Percentiles rank a stretch among this genome's conserved stretches.
Evolutionary conservation across 305 asterid genomes (phyloP).

Genomic region (Fraxinus nigra): DNA sequence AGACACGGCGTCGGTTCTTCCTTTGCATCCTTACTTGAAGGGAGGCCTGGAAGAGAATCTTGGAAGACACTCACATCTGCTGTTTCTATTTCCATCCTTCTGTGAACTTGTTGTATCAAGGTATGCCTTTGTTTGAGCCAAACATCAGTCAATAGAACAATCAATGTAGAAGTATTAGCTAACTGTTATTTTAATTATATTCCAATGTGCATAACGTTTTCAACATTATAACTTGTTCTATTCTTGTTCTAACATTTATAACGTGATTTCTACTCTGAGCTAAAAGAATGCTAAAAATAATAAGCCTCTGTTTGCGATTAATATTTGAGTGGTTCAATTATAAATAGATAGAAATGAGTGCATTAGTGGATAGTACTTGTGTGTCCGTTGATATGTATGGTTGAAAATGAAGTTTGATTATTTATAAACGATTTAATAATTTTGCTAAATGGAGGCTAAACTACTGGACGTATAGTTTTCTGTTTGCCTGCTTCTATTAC

Average conservation of each 20-base stretch:
- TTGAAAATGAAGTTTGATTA: background rate
- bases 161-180: background rate
- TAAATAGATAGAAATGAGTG: background rate
- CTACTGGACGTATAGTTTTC: background rate
- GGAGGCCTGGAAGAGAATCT: constrained; percentile 41
- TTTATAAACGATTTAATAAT: background rate
- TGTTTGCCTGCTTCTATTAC: background rate
- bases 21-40: constrained; percentile 60
- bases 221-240: constrained; percentile 16
- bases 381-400: background rate
- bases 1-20: constrained; percentile 70
- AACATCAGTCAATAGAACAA: background rate
- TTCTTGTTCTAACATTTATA: background rate
- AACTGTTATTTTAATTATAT: background rate
- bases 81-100: constrained; percentile 79
- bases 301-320: background rate
- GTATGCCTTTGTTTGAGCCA: constrained; percentile 36
- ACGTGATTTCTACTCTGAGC: background rate
- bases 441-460: background rate
- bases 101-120: constrained; percentile 93
- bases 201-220: constrained; percentile 7
- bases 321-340: background rate
- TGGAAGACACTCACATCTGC: constrained; percentile 67
- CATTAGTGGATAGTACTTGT: background rate
- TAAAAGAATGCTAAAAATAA: background rate